These are phyloP conservation scores for Lignosus rhinocerotis DNA, from an alignment of 1,284 basidiomycete species.

Conservation along the genomic window DNA sequence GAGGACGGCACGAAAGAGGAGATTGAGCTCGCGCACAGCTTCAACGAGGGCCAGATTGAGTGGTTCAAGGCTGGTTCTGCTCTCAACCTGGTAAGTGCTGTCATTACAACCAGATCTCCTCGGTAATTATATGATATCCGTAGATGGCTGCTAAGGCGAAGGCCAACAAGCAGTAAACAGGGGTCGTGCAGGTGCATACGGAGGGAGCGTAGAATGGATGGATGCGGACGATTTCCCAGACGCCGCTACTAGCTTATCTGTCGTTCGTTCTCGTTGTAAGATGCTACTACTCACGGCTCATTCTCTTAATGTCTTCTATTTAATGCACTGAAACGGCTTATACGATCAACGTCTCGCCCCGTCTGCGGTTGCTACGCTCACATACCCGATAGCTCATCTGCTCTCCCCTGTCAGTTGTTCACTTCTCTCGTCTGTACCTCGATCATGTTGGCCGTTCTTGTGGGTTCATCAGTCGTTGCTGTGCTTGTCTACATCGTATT, in stretches of 20 bases:
- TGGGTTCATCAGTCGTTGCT: background rate
- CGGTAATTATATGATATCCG: constrained; percentile 1
- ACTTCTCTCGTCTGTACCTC: background rate
- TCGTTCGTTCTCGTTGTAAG: constrained; percentile 20
- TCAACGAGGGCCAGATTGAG: constrained; percentile 88
- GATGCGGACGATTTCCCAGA: constrained; percentile 10
- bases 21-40: constrained; percentile 74
- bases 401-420: background rate
- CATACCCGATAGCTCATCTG: background rate
- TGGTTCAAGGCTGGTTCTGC: constrained; percentile 96
- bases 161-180: constrained; percentile 24
- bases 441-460: background rate
- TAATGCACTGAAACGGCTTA: constrained; percentile 17
- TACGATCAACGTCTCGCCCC: too few species aligned
- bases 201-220: constrained; percentile 5
- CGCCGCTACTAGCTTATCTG: constrained; percentile 17
- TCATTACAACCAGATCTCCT: background rate
- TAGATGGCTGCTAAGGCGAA: constrained; percentile 60
- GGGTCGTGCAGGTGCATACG: constrained; percentile 1
- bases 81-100: constrained; percentile 68
- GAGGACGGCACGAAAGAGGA: constrained; percentile 78
- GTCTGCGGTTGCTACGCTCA: background rate
- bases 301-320: constrained; percentile 19
- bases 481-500: background rate
- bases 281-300: constrained; percentile 23